Conservation (phyloP, 306 rosid species). For the Dryas alaskensis region DNA sequence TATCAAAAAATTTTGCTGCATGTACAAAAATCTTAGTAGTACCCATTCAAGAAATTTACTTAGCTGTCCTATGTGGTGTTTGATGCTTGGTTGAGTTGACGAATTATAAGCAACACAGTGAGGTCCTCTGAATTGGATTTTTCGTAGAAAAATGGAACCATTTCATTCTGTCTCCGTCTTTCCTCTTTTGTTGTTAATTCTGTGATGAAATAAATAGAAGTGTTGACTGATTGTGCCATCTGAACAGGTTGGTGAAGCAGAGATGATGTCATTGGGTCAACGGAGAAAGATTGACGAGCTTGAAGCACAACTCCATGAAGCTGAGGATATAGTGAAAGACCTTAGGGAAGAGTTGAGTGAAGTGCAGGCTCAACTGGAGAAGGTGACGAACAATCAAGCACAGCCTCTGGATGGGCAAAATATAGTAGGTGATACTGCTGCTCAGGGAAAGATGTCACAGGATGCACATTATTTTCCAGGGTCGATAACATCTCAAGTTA, state of each 20-base stretch:
- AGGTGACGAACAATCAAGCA: conserved; percentile 38
- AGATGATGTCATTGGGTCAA: conserved; percentile 48
- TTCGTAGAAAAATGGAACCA: too few species aligned
- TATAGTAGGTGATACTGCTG: conserved; percentile 29
- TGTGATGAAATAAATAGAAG: not conserved
- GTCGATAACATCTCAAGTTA: conserved; percentile 24
- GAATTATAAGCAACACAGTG: conserved; percentile 1
- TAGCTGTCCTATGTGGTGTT: not conserved
- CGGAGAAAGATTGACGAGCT: conserved; percentile 74
- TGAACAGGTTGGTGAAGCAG: conserved; percentile 62
- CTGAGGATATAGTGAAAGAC: conserved; percentile 77
- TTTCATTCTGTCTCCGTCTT: too few species aligned
- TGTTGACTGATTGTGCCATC: conserved; percentile 7
- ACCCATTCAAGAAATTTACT: not conserved
- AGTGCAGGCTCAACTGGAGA: conserved; percentile 64
- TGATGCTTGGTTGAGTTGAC: not conserved
- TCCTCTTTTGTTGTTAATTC: not conserved
- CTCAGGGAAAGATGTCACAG: conserved; percentile 23
- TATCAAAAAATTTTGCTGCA: not conserved
- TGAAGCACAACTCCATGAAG: conserved; percentile 89
- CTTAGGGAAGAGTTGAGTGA: conserved; percentile 73
- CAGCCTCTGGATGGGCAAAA: conserved; percentile 35
- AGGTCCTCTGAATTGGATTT: not conserved
- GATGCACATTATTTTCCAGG: conserved; percentile 17
- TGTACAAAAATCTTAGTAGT: not conserved